phyloP scores from a whole-genome alignment of 371 early-diverging fungal species.

The Mortierella sp. region DNA sequence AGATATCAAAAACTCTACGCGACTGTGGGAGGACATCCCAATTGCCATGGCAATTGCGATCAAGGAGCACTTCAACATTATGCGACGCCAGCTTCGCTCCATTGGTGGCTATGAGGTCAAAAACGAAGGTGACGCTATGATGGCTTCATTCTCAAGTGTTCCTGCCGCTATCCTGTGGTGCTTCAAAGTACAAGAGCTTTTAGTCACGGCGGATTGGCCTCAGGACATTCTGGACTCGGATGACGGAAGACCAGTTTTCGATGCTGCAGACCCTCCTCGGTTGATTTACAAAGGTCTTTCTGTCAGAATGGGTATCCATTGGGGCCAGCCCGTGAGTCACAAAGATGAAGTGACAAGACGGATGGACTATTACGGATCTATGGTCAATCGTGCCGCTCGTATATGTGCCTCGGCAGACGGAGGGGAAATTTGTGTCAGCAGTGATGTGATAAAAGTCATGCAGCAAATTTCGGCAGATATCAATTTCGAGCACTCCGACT shows the following conservation, averaged over 20 bases:
- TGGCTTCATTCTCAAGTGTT: constrained; percentile 93
- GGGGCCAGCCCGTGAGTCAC: constrained; percentile 92
- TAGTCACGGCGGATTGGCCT: constrained; percentile 95
- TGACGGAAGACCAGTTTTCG: constrained; percentile 83
- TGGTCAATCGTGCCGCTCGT: constrained; percentile 92
- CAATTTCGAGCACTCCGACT: constrained; percentile 35
- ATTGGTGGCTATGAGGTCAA: constrained; percentile 97
- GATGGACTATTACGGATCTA: constrained; percentile 97
- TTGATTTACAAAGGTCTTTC: constrained; percentile 89
- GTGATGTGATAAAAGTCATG: constrained; percentile 72
- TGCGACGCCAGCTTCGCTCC: constrained; percentile 87
- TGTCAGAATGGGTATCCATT: constrained; percentile 97
- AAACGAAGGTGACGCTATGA: constrained; percentile 97
- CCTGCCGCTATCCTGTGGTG: constrained; percentile 93
- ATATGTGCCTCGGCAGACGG: constrained; percentile 94
- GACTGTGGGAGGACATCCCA: constrained; percentile 92
- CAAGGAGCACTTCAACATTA: constrained; percentile 87
- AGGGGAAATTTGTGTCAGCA: constrained; percentile 87
- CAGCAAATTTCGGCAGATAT: constrained; percentile 58
- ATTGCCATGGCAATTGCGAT: constrained; percentile 92
- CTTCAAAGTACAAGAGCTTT: constrained; percentile 87
- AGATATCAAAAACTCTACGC: constrained; percentile 94
- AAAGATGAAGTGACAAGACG: constrained; percentile 90
- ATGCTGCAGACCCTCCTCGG: constrained; percentile 57
- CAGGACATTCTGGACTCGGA: constrained; percentile 85